A percentile compares a stretch with the other conserved stretches of the same genome.
Conservation (phyloP, 208 protist genomes). For the Angomonas ambiguus region DNA sequence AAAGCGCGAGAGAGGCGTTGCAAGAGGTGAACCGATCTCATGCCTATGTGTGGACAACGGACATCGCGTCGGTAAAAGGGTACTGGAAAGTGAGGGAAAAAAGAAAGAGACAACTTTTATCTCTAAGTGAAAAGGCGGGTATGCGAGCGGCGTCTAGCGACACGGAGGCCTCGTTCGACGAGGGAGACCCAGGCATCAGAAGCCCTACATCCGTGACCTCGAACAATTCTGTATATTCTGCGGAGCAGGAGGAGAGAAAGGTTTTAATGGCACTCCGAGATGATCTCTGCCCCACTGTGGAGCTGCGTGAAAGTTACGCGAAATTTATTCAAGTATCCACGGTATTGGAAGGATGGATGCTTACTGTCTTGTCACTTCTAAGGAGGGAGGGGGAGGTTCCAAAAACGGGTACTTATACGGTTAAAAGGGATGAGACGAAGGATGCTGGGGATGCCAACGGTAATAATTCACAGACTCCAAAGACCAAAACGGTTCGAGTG, state of each 20-base stretch:
- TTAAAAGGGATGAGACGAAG: no score
- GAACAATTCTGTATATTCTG: conserved; percentile 4
- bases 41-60: conserved; percentile 47
- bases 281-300: conserved; percentile 19
- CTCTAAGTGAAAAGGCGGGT: conserved; percentile 19
- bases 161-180: background rate
- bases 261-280: conserved; percentile 25
- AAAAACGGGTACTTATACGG: conserved; percentile 42
- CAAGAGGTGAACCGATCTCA: conserved; percentile 27
- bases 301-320: conserved; percentile 36
- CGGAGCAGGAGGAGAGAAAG: background rate
- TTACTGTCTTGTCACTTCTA: conserved; percentile 32
- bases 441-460: background rate
- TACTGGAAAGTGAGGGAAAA: conserved; percentile 25
- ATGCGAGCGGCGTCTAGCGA: conserved; percentile 18
- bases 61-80: conserved; percentile 28
- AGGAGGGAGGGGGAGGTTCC: conserved; percentile 52
- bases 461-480: background rate
- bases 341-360: conserved; percentile 42
- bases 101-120: conserved; percentile 16
- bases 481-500: conserved; percentile 48
- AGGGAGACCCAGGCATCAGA: background rate
- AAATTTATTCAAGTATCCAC: conserved; percentile 62
- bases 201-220: background rate
- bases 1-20: conserved; percentile 28